Base-by-base conservation (phyloP, 140 eudicot genomes). In the Anethum foeniculum region DNA sequence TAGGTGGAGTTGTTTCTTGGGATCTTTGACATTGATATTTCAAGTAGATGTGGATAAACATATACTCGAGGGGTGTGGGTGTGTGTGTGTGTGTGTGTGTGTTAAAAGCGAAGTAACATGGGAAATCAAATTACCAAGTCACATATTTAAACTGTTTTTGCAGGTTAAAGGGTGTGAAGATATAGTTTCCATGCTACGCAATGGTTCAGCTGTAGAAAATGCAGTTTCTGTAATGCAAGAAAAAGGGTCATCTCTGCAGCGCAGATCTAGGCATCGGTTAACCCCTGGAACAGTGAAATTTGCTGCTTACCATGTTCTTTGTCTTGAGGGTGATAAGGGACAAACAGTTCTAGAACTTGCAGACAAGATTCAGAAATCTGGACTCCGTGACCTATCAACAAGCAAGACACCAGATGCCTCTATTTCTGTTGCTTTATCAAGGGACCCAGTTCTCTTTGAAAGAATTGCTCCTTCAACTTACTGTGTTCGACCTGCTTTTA, bases 371-470 rank as follows among this genome's bases (percentile, higher is more conserved):
- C 99, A 95, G 97, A 95, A 88, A 91, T 90, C 97, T 38, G 98
- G 99, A 19, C 92, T 95, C 6, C 99, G 98, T 39, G 99, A 95
- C 84, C 92, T 95, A 71, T 80, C 96, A 80, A 88, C 96, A 49
- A 95, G 99, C 97, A 95, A 95, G 88, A 95, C 98, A 19, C 99
- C 99, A 1, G 99, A 95, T 82, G 99, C 99, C 77, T 95, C 99
- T 9, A 93, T 95, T 65, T 93, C 99, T 49, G 99, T 93, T 85
- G 98, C 98, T 3, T 89, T 94, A 85, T 95, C 97, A 41, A 88
- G 99, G 88, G 99, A 95, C 81, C 96, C 97, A 38, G 79, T 93
- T 56, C 93, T 95, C 65, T 95, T 95, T 49, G 99, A 95, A 86
- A 87, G 99, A 86, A 86, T 90, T 36, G 99, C 97, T 54, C 99